A percentile compares a stretch with the other conserved stretches of the same genome.
Evolutionary conservation across 73 alveolate species (phyloP).

Genomic region (Symbiodinium pilosum): DNA sequence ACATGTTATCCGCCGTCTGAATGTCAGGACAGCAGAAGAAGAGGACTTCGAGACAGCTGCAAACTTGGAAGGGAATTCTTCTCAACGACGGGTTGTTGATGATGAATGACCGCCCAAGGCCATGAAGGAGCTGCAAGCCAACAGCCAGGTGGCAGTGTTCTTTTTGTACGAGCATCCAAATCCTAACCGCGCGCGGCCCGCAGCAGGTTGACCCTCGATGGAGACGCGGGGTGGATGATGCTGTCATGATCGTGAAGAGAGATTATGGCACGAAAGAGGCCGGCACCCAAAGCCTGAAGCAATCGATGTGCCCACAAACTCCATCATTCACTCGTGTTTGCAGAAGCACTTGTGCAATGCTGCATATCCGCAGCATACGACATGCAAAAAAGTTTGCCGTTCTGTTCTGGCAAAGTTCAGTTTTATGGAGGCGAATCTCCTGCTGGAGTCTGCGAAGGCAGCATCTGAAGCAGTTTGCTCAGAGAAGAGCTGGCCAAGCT

Average conservation of each 20-base stretch:
- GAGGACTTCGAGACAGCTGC: conserved; percentile 76
- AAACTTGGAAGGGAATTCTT: background rate
- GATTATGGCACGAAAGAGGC: conserved; percentile 74
- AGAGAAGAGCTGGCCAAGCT: background rate
- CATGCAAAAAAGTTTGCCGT: too few relatives aligned
- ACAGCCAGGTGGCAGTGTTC: conserved; percentile 8
- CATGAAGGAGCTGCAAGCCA: conserved; percentile 82
- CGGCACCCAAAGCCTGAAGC: background rate
- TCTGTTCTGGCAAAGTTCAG: too few relatives aligned
- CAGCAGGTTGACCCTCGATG: conserved; percentile 71
- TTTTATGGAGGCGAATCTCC: conserved; percentile 51
- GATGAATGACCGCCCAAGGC: conserved; percentile 14
- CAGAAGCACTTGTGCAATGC: too few relatives aligned
- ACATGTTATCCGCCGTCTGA: too few relatives aligned
- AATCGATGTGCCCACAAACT: background rate
- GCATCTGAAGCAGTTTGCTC: conserved; percentile 20
- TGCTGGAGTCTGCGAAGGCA: conserved; percentile 68
- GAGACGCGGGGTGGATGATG: conserved; percentile 53
- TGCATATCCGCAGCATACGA: too few relatives aligned
- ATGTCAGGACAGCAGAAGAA: conserved; percentile 59
- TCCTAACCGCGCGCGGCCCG: too few relatives aligned
- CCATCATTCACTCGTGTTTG: background rate
- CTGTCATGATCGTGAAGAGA: conserved; percentile 65
- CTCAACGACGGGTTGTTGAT: background rate
- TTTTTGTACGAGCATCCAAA: background rate